Base-by-base conservation (phyloP, 352 stramenopile species). In the Phytopythium sindhum region DNA sequence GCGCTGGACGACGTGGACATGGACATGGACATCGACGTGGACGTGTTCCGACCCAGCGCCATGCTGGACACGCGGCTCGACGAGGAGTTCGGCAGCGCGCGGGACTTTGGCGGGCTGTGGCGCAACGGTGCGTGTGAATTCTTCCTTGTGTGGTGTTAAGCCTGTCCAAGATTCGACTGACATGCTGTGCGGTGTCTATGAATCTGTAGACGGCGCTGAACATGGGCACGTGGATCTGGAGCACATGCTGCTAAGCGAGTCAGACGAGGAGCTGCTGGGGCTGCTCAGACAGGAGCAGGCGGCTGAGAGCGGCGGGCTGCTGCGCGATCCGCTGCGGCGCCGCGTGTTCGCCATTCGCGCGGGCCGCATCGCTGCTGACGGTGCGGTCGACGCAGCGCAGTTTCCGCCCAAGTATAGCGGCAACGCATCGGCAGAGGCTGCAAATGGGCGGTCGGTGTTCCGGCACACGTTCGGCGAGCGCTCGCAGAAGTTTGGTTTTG, bases 21-120 rank as follows among this genome's bases (percentile, higher is more conserved):
- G 51, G 80, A 91, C 57, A 80, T 88, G 76, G 70, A 85, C 63
- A 84, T 88, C 55, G 77, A 90, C 54, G 63, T 81, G 28, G 72
- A 88, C 63, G 73, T 78, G 28, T 90, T 89, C 62, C 74, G 82
- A 0, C 84, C 84, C 4, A 88, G 80, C 61, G 80, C 81, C 45
- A 79, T 91, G 77, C 61, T 89, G 3, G 80, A 86, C 50, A 47
- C 61, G 2, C 72, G 71, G 29, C 59, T 88, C 33, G 75, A 78
- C n/a, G 77, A 86, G 33, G 75, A 76, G 45, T 90, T 77, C 58
- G 70, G 69, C 17, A 57, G 51, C 48, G 66, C 50, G 42, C 64
- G 76, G 17, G 78, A 61, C 51, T 75, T 65, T 51, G 64, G 62
- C 53, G 73, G 73, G n/a, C 74, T 65, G 24, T 79, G 80, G 55